These are phyloP conservation scores for Kockovaella imperatae DNA, from an alignment of 768 basidiomycete genomes.

Conservation along the genomic window DNA sequence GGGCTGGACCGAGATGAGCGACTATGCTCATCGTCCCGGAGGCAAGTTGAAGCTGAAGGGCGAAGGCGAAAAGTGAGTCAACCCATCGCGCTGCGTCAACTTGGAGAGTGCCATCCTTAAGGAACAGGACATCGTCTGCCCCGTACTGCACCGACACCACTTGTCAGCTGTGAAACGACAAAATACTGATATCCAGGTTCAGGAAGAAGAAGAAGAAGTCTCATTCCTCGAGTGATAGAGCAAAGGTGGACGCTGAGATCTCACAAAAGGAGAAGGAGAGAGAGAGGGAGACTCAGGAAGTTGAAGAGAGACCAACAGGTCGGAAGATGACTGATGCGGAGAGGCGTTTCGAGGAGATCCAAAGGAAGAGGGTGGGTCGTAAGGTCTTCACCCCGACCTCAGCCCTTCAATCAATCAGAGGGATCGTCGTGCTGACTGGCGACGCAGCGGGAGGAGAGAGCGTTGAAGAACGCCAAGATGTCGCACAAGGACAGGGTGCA, in stretches of 20 bases:
- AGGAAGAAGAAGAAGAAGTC: conserved; percentile 45
- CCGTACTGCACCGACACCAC: background rate
- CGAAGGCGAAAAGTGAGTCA: conserved; percentile 38
- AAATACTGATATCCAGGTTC: background rate
- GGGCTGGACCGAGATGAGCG: conserved; percentile 40
- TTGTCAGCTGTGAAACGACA: background rate
- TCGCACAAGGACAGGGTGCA: conserved; percentile 43
- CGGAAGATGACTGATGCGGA: conserved; percentile 42
- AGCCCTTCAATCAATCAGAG: background rate
- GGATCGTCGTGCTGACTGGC: background rate
- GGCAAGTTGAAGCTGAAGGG: conserved; percentile 44
- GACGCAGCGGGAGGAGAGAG: conserved; percentile 36
- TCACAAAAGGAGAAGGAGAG: conserved; percentile 10
- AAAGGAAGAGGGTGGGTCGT: conserved; percentile 36
- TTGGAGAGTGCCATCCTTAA: background rate
- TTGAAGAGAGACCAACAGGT: background rate
- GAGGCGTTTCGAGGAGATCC: conserved; percentile 40
- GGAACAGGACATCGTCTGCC: background rate
- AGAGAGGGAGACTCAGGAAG: background rate
- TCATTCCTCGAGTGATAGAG: conserved; percentile 25
- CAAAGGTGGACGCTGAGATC: conserved; percentile 16
- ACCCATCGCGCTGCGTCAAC: background rate
- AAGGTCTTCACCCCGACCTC: background rate
- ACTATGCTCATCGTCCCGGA: conserved; percentile 39
- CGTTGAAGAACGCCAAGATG: conserved; percentile 29